A percentile compares a stretch with the other conserved stretches of the same genome.
Evolutionary conservation across 148 eudicot genomes (phyloP).

Genomic region (Cornus suecica): DNA sequence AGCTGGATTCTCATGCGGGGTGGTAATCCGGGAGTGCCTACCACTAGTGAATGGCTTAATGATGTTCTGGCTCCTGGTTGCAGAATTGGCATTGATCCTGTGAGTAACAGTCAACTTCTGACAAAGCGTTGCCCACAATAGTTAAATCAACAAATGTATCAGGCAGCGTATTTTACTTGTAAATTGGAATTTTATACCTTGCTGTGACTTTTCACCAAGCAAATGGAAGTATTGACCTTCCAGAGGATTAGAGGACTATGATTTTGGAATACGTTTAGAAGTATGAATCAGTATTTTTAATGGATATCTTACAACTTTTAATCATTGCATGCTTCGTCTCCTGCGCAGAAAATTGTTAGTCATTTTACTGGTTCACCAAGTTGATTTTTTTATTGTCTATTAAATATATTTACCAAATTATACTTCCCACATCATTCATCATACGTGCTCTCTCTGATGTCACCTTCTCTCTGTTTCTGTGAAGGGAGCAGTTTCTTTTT

Average conservation of each 20-base stretch:
- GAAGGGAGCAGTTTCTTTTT: slow-evolving; percentile 99
- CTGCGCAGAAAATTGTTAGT: slow-evolving; percentile 1
- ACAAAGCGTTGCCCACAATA: neutral
- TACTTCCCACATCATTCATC: neutral
- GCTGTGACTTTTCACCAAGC: neutral
- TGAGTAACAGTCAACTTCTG: slow-evolving; percentile 43
- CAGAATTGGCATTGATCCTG: slow-evolving; percentile 98
- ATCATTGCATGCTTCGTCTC: neutral
- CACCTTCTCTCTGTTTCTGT: slow-evolving; percentile 48
- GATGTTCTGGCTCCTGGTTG: slow-evolving; percentile 79
- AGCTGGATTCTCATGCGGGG: slow-evolving; percentile 95
- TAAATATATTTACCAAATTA: neutral
- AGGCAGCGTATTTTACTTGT: neutral
- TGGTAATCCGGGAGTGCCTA: slow-evolving; percentile 90
- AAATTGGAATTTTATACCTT: neutral
- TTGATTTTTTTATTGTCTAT: neutral
- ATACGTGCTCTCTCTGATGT: slow-evolving; percentile 36
- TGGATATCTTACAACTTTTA: neutral
- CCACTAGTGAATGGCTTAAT: slow-evolving; percentile 89
- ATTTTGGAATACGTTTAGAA: neutral
- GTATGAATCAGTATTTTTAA: neutral
- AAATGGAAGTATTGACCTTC: neutral
- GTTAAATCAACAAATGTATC: neutral
- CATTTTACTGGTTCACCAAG: neutral
- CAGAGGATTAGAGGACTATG: neutral